Conservation (phyloP, 495 filamentous ascomycete genomes). For the Penicillium odoratum region DNA sequence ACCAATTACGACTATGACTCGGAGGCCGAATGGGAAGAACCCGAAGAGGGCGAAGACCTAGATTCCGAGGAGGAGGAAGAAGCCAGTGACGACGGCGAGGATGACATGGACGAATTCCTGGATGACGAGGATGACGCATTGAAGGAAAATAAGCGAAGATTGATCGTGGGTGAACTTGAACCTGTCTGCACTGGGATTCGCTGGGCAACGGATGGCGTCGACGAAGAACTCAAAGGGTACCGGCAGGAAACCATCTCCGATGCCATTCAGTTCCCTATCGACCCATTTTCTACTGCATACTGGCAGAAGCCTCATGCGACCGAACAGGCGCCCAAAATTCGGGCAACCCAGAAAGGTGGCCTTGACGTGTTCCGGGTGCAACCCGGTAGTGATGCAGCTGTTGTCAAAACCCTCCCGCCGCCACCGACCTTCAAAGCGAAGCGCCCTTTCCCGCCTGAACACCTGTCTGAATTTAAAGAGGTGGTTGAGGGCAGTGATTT, state of each 20-base stretch:
- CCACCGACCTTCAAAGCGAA: constrained; percentile 30
- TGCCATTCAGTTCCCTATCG: constrained; percentile 58
- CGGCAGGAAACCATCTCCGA: constrained; percentile 71
- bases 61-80: constrained; percentile 77
- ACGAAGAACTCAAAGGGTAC: constrained; percentile 52
- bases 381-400: constrained; percentile 10
- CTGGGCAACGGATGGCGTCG: constrained; percentile 66
- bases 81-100: constrained; percentile 52
- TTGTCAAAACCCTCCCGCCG: constrained; percentile 13
- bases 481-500: constrained; percentile 68
- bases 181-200: constrained; percentile 75
- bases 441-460: constrained; percentile 52
- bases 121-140: constrained; percentile 52
- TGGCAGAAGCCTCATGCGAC: constrained; percentile 56
- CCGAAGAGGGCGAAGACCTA: constrained; percentile 76
- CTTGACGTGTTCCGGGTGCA: constrained; percentile 30
- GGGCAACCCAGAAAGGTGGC: constrained; percentile 16
- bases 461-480: constrained; percentile 70
- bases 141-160: constrained; percentile 42
- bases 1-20: constrained; percentile 96
- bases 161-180: constrained; percentile 67
- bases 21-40: constrained; percentile 90
- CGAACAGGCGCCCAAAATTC: constrained; percentile 17
- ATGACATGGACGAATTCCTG: constrained; percentile 56
- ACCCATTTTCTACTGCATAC: constrained; percentile 82